Base-by-base conservation (phyloP, 2,329 filamentous ascomycete species). In the Penicillium sp. region DNA sequence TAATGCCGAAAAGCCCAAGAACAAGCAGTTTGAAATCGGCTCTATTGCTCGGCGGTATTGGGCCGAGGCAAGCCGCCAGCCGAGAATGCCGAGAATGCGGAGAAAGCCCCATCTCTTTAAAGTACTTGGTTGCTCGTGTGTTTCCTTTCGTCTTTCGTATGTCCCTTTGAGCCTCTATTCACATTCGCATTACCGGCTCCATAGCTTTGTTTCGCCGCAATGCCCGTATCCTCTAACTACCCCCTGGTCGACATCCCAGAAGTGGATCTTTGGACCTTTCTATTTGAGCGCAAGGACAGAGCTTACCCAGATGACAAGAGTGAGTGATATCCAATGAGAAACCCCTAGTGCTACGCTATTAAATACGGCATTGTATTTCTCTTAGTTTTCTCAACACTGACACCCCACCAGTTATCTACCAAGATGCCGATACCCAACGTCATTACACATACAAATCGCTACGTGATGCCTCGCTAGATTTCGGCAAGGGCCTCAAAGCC, bases 401-500 rank as follows among this genome's bases (percentile, higher is more conserved):
- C 49, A 12, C 45, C 45, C 19, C 10, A n/a, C 34, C 64, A 93
- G 88, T 85, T 39, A 83, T 95, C 61, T 87, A 88, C 66, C 77
- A 83, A 59, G 88, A 94, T 69, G 79, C 81, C 52, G 82, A 86
- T 54, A 87, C 86, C 3, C 75, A 77, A 45, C 75, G 80, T 21
- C 71, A 73, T 31, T 88, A 95, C 69, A 94, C 83, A 40, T 90
- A 81, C 66, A 75, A 75, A 29, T 76, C 88, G 55, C 71, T 87
- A 49, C 83, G 80, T 60, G 74, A 75, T 53, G 75, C 80, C 15
- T 84, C 88, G 1, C 70, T 82, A 34, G 78, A 82, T n/a, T 94
- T 96, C 58, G 90, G 88, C 44, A 82, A 84, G 56, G 90, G 87
- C 0, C 77, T 97, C 19, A 83, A 82, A 62, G 79, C 84, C 24